Conservation (phyloP, 2,329 filamentous ascomycete species). For the Knufia fluminis region DNA sequence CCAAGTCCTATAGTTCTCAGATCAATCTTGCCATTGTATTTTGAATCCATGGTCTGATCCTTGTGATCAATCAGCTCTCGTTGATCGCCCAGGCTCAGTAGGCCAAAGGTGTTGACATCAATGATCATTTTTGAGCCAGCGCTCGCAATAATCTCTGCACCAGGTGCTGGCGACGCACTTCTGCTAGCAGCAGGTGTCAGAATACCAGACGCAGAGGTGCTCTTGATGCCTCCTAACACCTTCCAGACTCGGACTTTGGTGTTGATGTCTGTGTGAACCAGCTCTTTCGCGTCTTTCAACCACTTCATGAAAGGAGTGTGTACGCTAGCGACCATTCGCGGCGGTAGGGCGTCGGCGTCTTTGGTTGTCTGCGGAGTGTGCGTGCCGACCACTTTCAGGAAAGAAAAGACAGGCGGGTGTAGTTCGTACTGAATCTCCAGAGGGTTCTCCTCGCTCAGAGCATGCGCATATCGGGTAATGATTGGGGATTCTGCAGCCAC, state of each 20-base stretch:
- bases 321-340: constrained; percentile 61
- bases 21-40: constrained; percentile 66
- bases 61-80: constrained; percentile 52
- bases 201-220: constrained; percentile 36
- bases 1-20: constrained; percentile 59
- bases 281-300: constrained; percentile 61
- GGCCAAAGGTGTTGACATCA: constrained; percentile 53
- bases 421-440: constrained; percentile 72
- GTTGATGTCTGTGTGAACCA: constrained; percentile 55
- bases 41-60: constrained; percentile 63
- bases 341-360: constrained; percentile 52
- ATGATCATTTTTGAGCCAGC: constrained; percentile 47
- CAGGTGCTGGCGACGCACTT: constrained; percentile 36
- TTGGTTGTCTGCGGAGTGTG: constrained; percentile 52
- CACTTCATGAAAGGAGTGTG: constrained; percentile 65
- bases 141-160: constrained; percentile 33
- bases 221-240: constrained; percentile 37
- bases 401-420: constrained; percentile 72
- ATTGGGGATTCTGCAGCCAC: constrained; percentile 58
- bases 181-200: constrained; percentile 37
- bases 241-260: constrained; percentile 73
- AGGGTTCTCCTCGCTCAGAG: constrained; percentile 49
- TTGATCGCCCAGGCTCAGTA: constrained; percentile 53
- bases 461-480: constrained; percentile 68
- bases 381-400: constrained; percentile 66